Evolutionary conservation across 805 yeast species (phyloP).

Genomic region (Lipomyces starkeyi): DNA sequence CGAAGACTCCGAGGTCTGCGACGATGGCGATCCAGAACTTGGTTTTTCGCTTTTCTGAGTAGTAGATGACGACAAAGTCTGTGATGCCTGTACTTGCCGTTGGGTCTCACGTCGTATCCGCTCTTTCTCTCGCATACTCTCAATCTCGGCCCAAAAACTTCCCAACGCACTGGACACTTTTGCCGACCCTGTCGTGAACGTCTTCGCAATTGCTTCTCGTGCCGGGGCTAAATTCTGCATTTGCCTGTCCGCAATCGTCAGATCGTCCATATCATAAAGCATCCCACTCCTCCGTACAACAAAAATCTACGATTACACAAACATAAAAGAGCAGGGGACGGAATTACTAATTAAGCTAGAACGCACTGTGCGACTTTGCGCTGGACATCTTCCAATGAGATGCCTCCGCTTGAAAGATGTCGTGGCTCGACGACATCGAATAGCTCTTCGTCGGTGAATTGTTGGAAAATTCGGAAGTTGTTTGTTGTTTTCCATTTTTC

Average conservation of each 20-base stretch:
- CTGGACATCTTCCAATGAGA: slow-evolving; percentile 41
- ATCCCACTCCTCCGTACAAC: neutral
- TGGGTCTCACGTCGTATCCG: slow-evolving; percentile 20
- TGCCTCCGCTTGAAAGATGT: slow-evolving; percentile 46
- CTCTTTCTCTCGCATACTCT: slow-evolving; percentile 35
- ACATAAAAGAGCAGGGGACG: neutral
- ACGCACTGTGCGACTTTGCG: slow-evolving; percentile 34
- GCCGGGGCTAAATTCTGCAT: slow-evolving; percentile 39
- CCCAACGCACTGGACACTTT: slow-evolving; percentile 43
- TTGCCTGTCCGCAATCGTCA: slow-evolving; percentile 20
- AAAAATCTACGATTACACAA: neutral
- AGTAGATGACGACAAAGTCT: neutral
- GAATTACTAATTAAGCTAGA: slow-evolving; percentile 2
- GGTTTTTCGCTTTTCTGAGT: neutral
- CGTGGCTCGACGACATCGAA: slow-evolving; percentile 64
- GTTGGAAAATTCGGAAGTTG: slow-evolving; percentile 61
- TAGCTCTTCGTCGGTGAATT: slow-evolving; percentile 68
- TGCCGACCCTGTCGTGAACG: slow-evolving; percentile 38
- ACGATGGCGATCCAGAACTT: slow-evolving; percentile 14
- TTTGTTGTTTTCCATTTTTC: slow-evolving; percentile 60
- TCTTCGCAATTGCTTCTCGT: slow-evolving; percentile 41
- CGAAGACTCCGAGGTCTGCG: slow-evolving; percentile 8
- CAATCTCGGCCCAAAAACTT: slow-evolving; percentile 42
- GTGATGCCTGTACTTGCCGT: neutral
- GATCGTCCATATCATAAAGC: neutral